Percentiles rank a stretch among this genome's conserved stretches.
Evolutionary conservation across 2,329 filamentous ascomycete species (phyloP).

Genomic region (Ophiostoma pallidulum): DNA sequence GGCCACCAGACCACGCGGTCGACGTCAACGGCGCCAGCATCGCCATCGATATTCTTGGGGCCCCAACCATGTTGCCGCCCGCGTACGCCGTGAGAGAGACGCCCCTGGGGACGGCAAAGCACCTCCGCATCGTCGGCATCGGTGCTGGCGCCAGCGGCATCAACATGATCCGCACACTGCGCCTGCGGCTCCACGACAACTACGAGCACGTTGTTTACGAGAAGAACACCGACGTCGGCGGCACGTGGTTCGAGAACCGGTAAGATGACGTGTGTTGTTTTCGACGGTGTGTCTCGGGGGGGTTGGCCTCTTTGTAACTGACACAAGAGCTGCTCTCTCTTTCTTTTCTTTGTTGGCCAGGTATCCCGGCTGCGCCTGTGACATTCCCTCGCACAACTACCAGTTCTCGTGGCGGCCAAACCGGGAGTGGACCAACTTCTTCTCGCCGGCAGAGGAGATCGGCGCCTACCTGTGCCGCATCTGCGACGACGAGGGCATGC

Average conservation of each 20-base stretch:
- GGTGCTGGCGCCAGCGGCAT: conserved; percentile 28
- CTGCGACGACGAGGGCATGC: conserved; percentile 36
- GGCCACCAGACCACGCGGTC: not conserved
- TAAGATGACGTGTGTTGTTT: too few species aligned
- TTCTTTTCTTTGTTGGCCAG: too few species aligned
- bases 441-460: conserved; percentile 45
- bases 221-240: conserved; percentile 46
- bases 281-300: too few species aligned
- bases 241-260: conserved; percentile 50
- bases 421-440: conserved; percentile 49
- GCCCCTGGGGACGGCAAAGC: conserved; percentile 22
- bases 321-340: too few species aligned
- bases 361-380: conserved; percentile 50
- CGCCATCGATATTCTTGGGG: not conserved
- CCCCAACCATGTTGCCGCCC: not conserved
- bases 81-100: conserved; percentile 13
- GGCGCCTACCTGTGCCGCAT: conserved; percentile 40
- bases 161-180: conserved; percentile 36
- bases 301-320: too few species aligned
- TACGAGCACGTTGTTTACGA: conserved; percentile 44
- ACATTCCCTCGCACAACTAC: conserved; percentile 51
- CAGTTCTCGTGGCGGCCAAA: conserved; percentile 54
- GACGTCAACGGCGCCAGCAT: not conserved
- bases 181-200: conserved; percentile 28
- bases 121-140: conserved; percentile 35